Percentiles rank a stretch among this genome's conserved stretches.
phyloP scores from a whole-genome alignment of 768 basidiomycete genomes.

The Gyrodon lividus region DNA sequence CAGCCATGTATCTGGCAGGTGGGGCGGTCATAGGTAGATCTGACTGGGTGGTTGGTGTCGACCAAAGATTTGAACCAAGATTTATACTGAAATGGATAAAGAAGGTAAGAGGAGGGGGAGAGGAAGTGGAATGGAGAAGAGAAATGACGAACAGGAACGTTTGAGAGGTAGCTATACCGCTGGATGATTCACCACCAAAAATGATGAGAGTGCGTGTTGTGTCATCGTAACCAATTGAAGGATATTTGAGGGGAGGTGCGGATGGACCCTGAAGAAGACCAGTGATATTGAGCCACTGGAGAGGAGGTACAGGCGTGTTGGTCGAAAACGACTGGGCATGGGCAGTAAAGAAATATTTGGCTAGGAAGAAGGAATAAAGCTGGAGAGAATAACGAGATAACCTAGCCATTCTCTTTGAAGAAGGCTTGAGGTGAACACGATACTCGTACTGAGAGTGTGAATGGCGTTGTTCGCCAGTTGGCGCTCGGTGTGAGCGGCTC shows the following conservation, averaged over 20 bases:
- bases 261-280: constrained; percentile 51
- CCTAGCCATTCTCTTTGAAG: constrained; percentile 14
- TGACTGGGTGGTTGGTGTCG: constrained; percentile 49
- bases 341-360: constrained; percentile 19
- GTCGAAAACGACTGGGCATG: constrained; percentile 52
- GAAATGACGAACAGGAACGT: constrained; percentile 60
- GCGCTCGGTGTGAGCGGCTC: constrained; percentile 30
- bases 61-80: constrained; percentile 61
- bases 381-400: constrained; percentile 1
- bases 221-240: constrained; percentile 59
- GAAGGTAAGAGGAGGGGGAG: constrained; percentile 4
- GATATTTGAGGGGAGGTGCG: constrained; percentile 64
- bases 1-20: constrained; percentile 60
- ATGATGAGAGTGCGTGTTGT: constrained; percentile 58
- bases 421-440: constrained; percentile 13
- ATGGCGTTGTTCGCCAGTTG: constrained; percentile 14
- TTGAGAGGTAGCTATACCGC: constrained; percentile 57
- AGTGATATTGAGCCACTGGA: constrained; percentile 69
- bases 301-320: constrained; percentile 42
- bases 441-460: too few species aligned
- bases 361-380: constrained; percentile 15
- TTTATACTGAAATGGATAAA: constrained; percentile 48
- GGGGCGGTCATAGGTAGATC: constrained; percentile 49
- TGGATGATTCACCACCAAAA: constrained; percentile 73
- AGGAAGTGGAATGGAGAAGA: not conserved